Evolutionary conservation across 345 rosid species (phyloP).

Genomic region (Moricandia arvensis): DNA sequence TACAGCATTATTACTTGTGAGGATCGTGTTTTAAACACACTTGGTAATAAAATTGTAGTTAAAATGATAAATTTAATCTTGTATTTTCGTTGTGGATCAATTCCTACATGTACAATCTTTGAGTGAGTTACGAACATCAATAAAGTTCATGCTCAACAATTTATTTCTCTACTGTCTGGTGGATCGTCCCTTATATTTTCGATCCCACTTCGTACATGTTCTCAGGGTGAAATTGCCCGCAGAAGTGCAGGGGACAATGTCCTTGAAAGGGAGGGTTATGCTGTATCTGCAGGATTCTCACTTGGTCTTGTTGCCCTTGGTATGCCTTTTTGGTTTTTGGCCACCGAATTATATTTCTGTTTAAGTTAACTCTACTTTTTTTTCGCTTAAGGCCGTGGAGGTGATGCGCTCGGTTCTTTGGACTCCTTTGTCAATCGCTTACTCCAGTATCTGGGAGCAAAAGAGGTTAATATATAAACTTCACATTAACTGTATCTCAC

Average conservation of each 20-base stretch:
- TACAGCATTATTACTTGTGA: conserved; percentile 3
- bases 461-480: conserved; percentile 52
- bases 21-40: conserved; percentile 14
- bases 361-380: conserved; percentile 30
- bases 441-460: conserved; percentile 86
- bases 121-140: conserved; percentile 5
- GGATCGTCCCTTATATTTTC: conserved; percentile 20
- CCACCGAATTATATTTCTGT: not conserved
- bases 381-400: conserved; percentile 79
- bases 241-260: conserved; percentile 98
- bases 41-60: not conserved
- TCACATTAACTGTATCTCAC: conserved; percentile 29
- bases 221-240: conserved; percentile 91
- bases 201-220: conserved; percentile 30
- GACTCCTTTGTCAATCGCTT: conserved; percentile 74
- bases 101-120: not conserved
- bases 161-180: conserved; percentile 6
- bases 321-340: conserved; percentile 38
- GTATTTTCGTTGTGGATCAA: conserved; percentile 5
- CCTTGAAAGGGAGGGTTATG: conserved; percentile 99
- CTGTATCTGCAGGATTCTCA: conserved; percentile 97
- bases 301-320: conserved; percentile 97
- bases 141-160: not conserved
- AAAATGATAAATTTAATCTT: not conserved
- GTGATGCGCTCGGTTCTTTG: conserved; percentile 68